Percentiles rank a stretch among this genome's conserved stretches.
Evolutionary conservation across 331 rosid species (phyloP).

Genomic region (Prunus yedoensis): DNA sequence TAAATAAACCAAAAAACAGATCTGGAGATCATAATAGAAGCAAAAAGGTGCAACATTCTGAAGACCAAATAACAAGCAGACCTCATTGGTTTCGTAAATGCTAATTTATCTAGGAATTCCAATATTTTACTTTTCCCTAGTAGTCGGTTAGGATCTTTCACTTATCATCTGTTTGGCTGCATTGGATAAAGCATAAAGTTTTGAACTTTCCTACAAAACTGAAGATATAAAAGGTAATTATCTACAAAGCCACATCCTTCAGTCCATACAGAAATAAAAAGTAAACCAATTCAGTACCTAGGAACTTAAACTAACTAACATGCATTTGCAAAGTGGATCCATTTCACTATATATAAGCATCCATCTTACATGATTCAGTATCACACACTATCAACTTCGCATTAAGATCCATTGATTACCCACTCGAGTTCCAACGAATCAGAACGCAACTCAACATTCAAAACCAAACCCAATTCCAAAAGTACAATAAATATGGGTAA

Average conservation of each 20-base stretch:
- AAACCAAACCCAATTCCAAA: constrained; percentile 16
- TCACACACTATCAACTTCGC: background rate
- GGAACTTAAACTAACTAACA: background rate
- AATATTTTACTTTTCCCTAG: background rate
- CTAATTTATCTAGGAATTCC: background rate
- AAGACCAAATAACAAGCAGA: background rate
- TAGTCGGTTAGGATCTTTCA: background rate
- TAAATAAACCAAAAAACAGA: background rate
- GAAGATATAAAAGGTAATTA: background rate
- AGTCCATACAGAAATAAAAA: background rate
- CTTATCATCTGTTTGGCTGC: background rate
- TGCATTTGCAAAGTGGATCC: background rate
- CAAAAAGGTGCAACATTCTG: background rate
- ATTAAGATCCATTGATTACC: background rate
- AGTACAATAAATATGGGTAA: background rate
- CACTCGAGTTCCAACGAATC: constrained; percentile 6
- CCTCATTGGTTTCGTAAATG: background rate
- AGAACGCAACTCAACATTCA: background rate
- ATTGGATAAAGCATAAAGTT: background rate
- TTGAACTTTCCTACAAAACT: background rate
- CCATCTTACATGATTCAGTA: background rate
- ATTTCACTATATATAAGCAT: background rate
- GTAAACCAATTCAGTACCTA: background rate
- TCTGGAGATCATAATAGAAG: background rate
- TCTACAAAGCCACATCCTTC: background rate